Conservation (phyloP, 2,329 filamentous ascomycete genomes). For the Pleomassaria siparia region DNA sequence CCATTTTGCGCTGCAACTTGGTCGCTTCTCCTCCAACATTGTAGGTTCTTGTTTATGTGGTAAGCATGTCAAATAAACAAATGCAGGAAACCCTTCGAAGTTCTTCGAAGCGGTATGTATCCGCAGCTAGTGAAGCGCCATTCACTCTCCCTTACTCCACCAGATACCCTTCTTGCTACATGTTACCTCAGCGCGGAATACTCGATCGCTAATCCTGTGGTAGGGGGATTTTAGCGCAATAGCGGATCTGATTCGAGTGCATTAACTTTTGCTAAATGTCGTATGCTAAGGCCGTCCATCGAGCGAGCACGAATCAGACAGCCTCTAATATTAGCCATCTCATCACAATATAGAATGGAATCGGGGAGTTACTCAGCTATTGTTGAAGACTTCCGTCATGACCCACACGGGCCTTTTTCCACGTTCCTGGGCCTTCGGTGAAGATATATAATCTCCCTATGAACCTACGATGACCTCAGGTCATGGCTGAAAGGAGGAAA, state of each 20-base stretch:
- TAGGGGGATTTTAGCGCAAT: conserved; percentile 16
- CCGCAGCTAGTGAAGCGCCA: conserved; percentile 13
- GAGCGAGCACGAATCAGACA: conserved; percentile 22
- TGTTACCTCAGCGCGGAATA: conserved; percentile 10
- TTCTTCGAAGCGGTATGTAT: conserved; percentile 15
- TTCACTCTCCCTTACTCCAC: conserved; percentile 8
- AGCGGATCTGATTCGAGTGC: conserved; percentile 12
- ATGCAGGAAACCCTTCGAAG: conserved; percentile 12
- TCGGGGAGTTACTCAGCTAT: conserved; percentile 35
- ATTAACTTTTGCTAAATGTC: conserved; percentile 11
- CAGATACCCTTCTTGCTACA: conserved; percentile 7
- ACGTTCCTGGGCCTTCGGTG: conserved; percentile 7
- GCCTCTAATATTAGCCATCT: conserved; percentile 37
- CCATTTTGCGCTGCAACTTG: conserved; percentile 6
- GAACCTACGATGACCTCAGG: conserved; percentile 23
- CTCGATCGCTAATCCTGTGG: conserved; percentile 5
- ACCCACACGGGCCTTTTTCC: conserved; percentile 12
- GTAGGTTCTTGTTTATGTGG: conserved; percentile 22
- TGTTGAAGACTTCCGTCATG: conserved; percentile 20
- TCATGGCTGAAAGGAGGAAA: conserved; percentile 19
- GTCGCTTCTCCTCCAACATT: conserved; percentile 3
- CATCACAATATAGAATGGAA: conserved; percentile 26
- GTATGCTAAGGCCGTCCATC: conserved; percentile 14
- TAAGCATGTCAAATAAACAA: conserved; percentile 34
- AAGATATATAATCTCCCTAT: conserved; percentile 15